These are phyloP conservation scores for Aureoboletus auriporus DNA, from an alignment of 768 basidiomycete species.

Conservation along the genomic window DNA sequence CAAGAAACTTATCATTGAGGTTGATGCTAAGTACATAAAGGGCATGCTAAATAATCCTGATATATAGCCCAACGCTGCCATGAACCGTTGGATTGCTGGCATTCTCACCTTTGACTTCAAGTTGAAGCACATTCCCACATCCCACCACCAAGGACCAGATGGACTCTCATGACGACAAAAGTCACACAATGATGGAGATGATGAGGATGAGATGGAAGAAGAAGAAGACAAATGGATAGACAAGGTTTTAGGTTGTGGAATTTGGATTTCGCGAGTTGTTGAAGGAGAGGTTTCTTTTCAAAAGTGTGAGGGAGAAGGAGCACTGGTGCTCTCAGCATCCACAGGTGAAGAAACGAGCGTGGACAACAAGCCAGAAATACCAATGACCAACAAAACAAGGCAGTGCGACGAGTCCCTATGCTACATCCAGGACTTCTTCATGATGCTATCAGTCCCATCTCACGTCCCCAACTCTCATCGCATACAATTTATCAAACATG, in stretches of 20 bases:
- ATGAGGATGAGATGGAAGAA: background rate
- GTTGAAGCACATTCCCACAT: background rate
- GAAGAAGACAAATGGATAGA: conserved; percentile 17
- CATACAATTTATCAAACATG: background rate
- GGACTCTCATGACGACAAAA: background rate
- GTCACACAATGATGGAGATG: background rate
- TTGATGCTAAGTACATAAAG: background rate
- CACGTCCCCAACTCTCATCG: background rate
- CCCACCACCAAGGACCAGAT: background rate
- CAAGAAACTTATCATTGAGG: conserved; percentile 27
- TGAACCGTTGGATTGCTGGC: background rate
- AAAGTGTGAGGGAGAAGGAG: background rate
- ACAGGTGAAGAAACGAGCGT: background rate
- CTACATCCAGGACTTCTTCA: no score
- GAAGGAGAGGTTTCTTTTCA: background rate
- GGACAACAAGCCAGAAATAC: background rate
- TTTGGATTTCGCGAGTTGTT: background rate
- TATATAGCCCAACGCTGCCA: background rate
- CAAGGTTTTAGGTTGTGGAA: conserved; percentile 6
- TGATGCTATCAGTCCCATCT: no score
- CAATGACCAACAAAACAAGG: background rate
- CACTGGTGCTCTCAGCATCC: background rate
- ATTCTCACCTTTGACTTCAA: background rate
- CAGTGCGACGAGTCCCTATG: background rate
- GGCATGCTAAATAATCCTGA: background rate